A percentile compares a stretch with the other conserved stretches of the same genome.
Conservation (phyloP, 2,329 filamentous ascomycete genomes). For the Trichophyton simii region DNA sequence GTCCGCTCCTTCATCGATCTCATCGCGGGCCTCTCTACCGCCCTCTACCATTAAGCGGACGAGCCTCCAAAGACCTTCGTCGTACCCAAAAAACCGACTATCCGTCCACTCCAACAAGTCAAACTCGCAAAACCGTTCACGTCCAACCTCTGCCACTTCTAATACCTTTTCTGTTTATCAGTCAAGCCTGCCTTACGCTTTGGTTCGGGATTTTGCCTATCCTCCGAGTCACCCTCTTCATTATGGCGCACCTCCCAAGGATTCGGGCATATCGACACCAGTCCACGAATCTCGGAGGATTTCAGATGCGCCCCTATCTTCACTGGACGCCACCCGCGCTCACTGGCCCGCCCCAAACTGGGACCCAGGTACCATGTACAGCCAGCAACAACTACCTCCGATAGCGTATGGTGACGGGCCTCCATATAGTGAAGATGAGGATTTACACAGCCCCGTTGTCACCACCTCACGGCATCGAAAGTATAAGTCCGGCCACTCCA, state of each 20-base stretch:
- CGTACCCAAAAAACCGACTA: conserved; percentile 66
- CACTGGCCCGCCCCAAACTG: conserved; percentile 43
- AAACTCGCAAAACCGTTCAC: conserved; percentile 48
- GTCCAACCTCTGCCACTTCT: conserved; percentile 68
- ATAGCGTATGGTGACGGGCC: conserved; percentile 80
- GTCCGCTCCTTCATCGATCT: conserved; percentile 19
- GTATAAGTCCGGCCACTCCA: conserved; percentile 56
- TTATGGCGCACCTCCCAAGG: conserved; percentile 77
- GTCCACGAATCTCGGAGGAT: conserved; percentile 65
- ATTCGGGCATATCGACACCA: conserved; percentile 72
- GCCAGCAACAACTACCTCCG: conserved; percentile 61
- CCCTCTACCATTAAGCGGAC: conserved; percentile 46
- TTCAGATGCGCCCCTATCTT: conserved; percentile 64
- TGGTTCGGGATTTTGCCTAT: conserved; percentile 94
- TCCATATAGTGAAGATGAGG: conserved; percentile 90
- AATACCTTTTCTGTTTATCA: conserved; percentile 71
- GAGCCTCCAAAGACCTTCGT: conserved; percentile 55
- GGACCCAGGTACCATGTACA: conserved; percentile 39
- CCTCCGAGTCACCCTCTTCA: conserved; percentile 70
- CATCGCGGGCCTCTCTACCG: conserved; percentile 35
- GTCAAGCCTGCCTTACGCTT: conserved; percentile 74
- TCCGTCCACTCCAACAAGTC: conserved; percentile 73
- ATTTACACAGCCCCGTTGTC: conserved; percentile 77
- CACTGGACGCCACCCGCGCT: conserved; percentile 57
- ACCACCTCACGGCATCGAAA: conserved; percentile 76